These are phyloP conservation scores for Aspergillus asperescens DNA, from an alignment of 495 filamentous ascomycete species.

Conservation along the genomic window DNA sequence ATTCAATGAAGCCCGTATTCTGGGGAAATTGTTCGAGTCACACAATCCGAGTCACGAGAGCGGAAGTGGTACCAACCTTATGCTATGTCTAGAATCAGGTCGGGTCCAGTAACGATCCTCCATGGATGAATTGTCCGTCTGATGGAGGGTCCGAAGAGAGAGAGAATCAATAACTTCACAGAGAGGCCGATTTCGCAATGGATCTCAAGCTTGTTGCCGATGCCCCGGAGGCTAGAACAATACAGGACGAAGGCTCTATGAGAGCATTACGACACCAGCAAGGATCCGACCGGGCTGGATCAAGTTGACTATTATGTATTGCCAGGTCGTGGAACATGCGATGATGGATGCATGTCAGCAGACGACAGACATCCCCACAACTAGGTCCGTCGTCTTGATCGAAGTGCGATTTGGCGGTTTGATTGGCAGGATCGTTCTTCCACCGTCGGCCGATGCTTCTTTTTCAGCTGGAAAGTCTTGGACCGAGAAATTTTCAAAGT, in stretches of 20 bases:
- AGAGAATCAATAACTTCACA: neutral
- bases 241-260: neutral
- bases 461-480: conserved; percentile 1
- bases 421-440: conserved; percentile 1
- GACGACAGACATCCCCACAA: conserved; percentile 22
- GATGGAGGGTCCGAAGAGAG: too few species aligned
- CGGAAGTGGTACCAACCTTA: too few species aligned
- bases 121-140: neutral
- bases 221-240: neutral
- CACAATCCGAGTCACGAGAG: conserved; percentile 20
- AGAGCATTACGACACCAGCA: conserved; percentile 16
- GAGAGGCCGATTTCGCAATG: neutral
- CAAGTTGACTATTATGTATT: too few species aligned
- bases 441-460: neutral
- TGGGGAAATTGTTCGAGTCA: conserved; percentile 13
- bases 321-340: neutral
- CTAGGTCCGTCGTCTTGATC: conserved; percentile 13
- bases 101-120: neutral
- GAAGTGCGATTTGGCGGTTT: neutral
- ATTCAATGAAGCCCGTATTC: too few species aligned
- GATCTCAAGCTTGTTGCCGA: neutral
- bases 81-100: too few species aligned
- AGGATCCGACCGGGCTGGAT: conserved; percentile 3
- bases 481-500: conserved; percentile 14
- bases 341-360: conserved; percentile 19